These are phyloP conservation scores for Paraphaeosphaeria sporulosa DNA, from an alignment of 2,329 filamentous ascomycete species.

Conservation along the genomic window DNA sequence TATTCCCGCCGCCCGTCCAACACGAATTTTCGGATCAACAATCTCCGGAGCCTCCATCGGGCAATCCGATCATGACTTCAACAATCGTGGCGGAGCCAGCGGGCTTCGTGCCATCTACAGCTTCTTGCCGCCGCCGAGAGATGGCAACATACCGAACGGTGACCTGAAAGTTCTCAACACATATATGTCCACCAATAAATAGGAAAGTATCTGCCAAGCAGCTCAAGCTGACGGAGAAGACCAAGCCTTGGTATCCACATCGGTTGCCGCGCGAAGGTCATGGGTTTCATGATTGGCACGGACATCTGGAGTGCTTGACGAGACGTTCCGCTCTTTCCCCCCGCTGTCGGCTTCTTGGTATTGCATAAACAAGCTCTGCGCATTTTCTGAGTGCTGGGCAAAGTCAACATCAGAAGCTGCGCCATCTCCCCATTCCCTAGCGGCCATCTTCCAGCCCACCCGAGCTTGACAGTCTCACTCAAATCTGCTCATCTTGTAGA, in stretches of 20 bases:
- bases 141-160: too few relatives aligned
- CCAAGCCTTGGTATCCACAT: slow-evolving; percentile 7
- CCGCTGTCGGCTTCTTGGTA: slow-evolving; percentile 2
- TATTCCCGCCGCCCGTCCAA: neutral
- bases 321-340: slow-evolving; percentile 1
- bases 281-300: slow-evolving; percentile 1
- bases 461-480: neutral
- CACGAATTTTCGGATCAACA: neutral
- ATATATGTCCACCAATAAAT: neutral
- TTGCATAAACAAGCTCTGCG: neutral
- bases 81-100: neutral
- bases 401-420: neutral
- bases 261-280: neutral
- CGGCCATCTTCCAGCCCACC: neutral
- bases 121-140: too few relatives aligned
- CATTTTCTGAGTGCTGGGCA: neutral
- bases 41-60: slow-evolving; percentile 3
- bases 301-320: neutral
- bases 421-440: neutral
- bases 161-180: too few relatives aligned
- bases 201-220: neutral
- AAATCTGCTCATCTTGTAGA: neutral
- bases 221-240: neutral
- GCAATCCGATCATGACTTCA: neutral
- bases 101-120: too few relatives aligned